Conservation (phyloP, 345 rosid species). For the Leavenworthia alabamica region DNA sequence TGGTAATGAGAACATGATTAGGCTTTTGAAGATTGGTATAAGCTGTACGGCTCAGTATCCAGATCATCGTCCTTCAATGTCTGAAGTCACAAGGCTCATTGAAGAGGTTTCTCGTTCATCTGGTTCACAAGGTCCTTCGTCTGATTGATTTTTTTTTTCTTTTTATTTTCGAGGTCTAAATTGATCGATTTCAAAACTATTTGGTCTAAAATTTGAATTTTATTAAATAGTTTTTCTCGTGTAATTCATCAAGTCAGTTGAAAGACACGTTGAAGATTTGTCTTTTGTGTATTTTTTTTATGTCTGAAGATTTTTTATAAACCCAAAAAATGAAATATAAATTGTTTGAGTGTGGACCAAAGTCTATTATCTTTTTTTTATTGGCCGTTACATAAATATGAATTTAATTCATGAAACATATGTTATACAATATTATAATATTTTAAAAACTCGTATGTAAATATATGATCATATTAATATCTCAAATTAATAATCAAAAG, state of each 20-base stretch:
- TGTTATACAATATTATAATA: too few species aligned
- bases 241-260: too few species aligned
- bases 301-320: conserved; percentile 10
- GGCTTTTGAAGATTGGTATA: conserved; percentile 67
- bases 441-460: too few species aligned
- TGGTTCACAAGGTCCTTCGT: conserved; percentile 28
- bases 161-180: conserved; percentile 8
- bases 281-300: neutral
- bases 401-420: neutral
- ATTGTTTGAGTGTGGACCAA: conserved; percentile 17
- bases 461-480: too few species aligned
- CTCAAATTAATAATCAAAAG: neutral
- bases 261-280: conserved; percentile 6
- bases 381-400: too few species aligned
- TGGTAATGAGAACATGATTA: conserved; percentile 71
- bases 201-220: conserved; percentile 21
- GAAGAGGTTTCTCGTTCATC: conserved; percentile 46
- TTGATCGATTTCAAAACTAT: conserved; percentile 22
- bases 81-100: conserved; percentile 55
- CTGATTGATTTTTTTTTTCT: conserved; percentile 14
- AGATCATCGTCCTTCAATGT: conserved; percentile 71
- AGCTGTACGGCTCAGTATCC: conserved; percentile 77
- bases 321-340: too few species aligned
- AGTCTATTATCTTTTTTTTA: neutral
- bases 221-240: conserved; percentile 20